Evolutionary conservation across 305 asterid genomes (phyloP).

Genomic region (Petunia hybrid): DNA sequence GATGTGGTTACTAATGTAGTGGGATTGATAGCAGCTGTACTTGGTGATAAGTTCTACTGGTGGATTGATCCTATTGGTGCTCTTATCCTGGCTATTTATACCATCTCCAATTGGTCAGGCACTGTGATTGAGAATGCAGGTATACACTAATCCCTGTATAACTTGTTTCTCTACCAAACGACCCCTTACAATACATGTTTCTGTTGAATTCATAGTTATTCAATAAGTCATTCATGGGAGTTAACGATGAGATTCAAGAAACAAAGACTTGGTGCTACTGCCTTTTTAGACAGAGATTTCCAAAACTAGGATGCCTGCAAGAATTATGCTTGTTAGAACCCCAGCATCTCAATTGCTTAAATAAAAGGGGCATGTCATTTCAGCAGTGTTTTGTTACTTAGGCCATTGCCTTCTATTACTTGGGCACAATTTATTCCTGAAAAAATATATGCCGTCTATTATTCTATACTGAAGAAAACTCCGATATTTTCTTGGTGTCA

Average conservation of each 20-base stretch:
- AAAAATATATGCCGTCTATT: background rate
- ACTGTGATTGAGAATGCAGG: conserved; percentile 90
- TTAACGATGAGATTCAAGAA: background rate
- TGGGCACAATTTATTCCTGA: too few relatives aligned
- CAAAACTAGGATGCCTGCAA: background rate
- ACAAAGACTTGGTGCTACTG: background rate
- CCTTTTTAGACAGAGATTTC: too few relatives aligned
- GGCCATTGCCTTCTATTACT: too few relatives aligned
- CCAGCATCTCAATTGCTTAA: background rate
- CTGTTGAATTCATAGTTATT: background rate
- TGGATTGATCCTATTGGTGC: conserved; percentile 91
- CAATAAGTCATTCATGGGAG: background rate
- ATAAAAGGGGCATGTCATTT: too few relatives aligned
- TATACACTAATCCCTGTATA: conserved; percentile 27
- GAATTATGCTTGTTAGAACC: background rate
- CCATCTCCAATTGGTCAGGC: conserved; percentile 73
- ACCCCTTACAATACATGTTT: background rate
- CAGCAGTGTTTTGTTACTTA: too few relatives aligned
- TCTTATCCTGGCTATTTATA: conserved; percentile 71
- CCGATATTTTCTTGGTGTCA: background rate
- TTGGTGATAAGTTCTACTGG: conserved; percentile 75
- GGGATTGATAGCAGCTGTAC: conserved; percentile 75
- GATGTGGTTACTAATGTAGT: conserved; percentile 79
- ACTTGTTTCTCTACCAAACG: too few relatives aligned
- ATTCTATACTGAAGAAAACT: background rate